Conservation (phyloP, 306 rosid genomes). For the Lablab purpureus region DNA sequence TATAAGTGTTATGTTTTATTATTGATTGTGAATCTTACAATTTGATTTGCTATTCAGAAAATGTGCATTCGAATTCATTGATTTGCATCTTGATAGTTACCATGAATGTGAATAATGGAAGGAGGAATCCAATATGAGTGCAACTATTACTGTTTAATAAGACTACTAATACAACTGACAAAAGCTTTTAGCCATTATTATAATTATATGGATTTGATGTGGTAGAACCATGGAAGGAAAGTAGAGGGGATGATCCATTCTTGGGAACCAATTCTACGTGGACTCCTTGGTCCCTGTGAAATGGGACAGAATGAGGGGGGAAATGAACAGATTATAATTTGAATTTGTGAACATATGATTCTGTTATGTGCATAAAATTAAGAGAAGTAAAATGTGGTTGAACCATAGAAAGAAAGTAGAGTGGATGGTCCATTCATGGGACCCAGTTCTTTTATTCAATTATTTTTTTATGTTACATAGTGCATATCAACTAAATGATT, state of each 20-base stretch:
- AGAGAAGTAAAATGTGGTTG: neutral
- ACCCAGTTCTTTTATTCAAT: neutral
- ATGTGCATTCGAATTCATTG: neutral
- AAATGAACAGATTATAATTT: neutral
- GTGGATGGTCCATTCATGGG: neutral
- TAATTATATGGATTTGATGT: slow-evolving; percentile 11
- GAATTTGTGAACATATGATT: neutral
- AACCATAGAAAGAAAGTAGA: neutral
- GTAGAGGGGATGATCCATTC: neutral
- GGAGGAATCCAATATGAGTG: neutral
- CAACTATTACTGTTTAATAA: neutral
- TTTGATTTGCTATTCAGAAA: neutral
- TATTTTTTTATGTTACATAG: neutral
- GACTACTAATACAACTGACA: neutral
- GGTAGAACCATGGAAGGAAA: neutral
- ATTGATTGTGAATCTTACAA: neutral
- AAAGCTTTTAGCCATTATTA: neutral
- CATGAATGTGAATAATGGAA: slow-evolving; percentile 9
- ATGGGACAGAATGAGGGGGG: neutral
- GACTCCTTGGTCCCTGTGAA: slow-evolving; percentile 9
- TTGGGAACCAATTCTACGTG: neutral
- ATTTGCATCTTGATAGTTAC: neutral
- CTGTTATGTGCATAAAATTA: neutral
- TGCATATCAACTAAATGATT: slow-evolving; percentile 17
- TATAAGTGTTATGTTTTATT: too few species aligned